Evolutionary conservation across 106 monocot genomes (phyloP).

Genomic region (Dendrobium officinale): DNA sequence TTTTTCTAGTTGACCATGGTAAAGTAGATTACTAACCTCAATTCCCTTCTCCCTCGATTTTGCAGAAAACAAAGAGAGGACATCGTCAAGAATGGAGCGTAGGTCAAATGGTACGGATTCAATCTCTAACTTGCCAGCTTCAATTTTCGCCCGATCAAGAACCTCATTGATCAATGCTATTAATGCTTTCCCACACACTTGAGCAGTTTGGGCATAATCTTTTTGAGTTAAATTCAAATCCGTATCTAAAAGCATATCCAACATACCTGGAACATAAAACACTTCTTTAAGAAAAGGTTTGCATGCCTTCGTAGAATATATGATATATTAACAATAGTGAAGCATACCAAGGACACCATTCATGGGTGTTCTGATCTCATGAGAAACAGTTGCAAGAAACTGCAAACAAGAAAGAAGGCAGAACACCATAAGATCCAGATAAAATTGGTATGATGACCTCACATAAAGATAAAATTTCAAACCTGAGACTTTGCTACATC

Average conservation of each 20-base stretch:
- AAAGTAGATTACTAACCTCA: conserved; percentile 41
- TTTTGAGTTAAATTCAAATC: conserved; percentile 77
- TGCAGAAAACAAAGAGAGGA: conserved; percentile 78
- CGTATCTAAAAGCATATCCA: conserved; percentile 96
- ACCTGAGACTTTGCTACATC: conserved; percentile 99
- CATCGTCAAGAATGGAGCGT: conserved; percentile 79
- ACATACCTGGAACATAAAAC: conserved; percentile 59
- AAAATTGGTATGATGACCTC: background rate
- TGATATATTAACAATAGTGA: background rate
- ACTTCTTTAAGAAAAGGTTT: background rate
- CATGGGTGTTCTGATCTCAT: conserved; percentile 99
- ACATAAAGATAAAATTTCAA: conserved; percentile 1
- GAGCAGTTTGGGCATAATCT: conserved; percentile 94
- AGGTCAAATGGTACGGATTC: conserved; percentile 88
- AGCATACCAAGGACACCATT: conserved; percentile 93
- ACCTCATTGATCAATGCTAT: conserved; percentile 95
- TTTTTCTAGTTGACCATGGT: background rate
- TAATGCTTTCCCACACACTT: conserved; percentile 90
- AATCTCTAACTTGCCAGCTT: conserved; percentile 90
- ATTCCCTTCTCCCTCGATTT: conserved; percentile 82
- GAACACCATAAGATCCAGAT: background rate
- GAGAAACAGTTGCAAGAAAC: conserved; percentile 99
- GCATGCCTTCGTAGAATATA: too few relatives aligned
- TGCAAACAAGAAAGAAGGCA: conserved; percentile 15
- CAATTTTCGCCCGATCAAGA: conserved; percentile 95